A percentile compares a stretch with the other conserved stretches of the same genome.
Evolutionary conservation across 2,329 filamentous ascomycete species (phyloP).

Genomic region (Cladosporium oxysporum): DNA sequence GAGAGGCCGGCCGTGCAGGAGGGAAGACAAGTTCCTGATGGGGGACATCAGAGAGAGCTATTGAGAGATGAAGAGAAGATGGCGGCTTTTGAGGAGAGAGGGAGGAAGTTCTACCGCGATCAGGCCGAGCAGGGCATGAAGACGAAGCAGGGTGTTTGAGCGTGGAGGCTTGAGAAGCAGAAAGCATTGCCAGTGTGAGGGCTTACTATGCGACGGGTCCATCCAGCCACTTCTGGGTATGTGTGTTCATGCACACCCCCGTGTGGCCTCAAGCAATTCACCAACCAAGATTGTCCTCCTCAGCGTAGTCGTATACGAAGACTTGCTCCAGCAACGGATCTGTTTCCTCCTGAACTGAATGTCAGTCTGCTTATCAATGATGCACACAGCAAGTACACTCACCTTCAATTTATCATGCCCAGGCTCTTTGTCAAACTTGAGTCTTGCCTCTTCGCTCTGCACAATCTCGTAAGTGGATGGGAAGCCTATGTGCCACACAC

Average conservation of each 20-base stretch:
- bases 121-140: constrained; percentile 57
- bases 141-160: constrained; percentile 34
- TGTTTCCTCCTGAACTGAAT: constrained; percentile 11
- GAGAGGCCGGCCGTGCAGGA: constrained; percentile 70
- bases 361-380: background rate
- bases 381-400: background rate
- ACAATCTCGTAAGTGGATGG: background rate
- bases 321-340: constrained; percentile 19
- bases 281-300: constrained; percentile 19
- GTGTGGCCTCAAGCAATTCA: background rate
- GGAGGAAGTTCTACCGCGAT: constrained; percentile 70
- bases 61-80: constrained; percentile 57
- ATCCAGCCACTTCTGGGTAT: background rate
- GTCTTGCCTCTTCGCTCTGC: constrained; percentile 16
- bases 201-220: background rate
- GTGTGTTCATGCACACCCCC: no score
- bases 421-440: constrained; percentile 18
- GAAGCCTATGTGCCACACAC: background rate
- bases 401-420: constrained; percentile 18
- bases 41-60: constrained; percentile 62
- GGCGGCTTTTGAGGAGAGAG: constrained; percentile 55
- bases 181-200: background rate
- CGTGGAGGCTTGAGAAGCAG: background rate
- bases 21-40: constrained; percentile 69
- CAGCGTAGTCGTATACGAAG: constrained; percentile 54